Base-by-base conservation (phyloP, 2,329 filamentous ascomycete genomes). In the Ambrosiella beaveri region DNA sequence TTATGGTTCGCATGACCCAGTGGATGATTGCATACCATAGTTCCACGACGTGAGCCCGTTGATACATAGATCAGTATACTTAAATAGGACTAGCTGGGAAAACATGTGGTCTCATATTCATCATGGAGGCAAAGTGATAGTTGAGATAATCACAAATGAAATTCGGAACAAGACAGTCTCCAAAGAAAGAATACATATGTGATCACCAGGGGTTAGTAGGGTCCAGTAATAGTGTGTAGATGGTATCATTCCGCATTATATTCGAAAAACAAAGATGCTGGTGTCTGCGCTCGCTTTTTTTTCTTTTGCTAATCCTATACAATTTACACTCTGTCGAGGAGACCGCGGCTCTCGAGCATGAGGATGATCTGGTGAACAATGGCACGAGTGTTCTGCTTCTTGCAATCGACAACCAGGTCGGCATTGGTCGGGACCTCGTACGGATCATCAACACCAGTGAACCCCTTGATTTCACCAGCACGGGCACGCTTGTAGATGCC, bases 351-450 rank as follows among this genome's bases (percentile, higher is more conserved):
- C 80, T 98, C 93, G 61, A 98, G 76, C 73, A 96, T 73, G 67
- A 98, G 77, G 63, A 98, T 80, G 66, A 98, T 97, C 79, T 97
- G 87, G 75, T 98, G 93, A 57, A 98, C 93, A 62, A 91, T 91
- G 61, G 86, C 93, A 67, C 93, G 80, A 53, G 97, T 90, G 64
- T 82, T 86, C 72, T 87, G 88, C 79, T 85, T 93, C 73, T 86
- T 84, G 58, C 85, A 70, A 71, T 97, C 86, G 44, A 97, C 91
- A 4, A 82, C 81, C 63, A 98, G 76, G 69, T 97, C 83, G 38
- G 90, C 80, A 73, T 91, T 89, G 64, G 73, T 66, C 8, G 93
- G 93, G 19, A 71, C 68, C 82, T 98, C 93, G 69, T 98, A 98
- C 54, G 93, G 90, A 74, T 97, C 91, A 69, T 97, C 91, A 59